phyloP scores from a whole-genome alignment of 768 basidiomycete species.

The Leccinum variicolor region DNA sequence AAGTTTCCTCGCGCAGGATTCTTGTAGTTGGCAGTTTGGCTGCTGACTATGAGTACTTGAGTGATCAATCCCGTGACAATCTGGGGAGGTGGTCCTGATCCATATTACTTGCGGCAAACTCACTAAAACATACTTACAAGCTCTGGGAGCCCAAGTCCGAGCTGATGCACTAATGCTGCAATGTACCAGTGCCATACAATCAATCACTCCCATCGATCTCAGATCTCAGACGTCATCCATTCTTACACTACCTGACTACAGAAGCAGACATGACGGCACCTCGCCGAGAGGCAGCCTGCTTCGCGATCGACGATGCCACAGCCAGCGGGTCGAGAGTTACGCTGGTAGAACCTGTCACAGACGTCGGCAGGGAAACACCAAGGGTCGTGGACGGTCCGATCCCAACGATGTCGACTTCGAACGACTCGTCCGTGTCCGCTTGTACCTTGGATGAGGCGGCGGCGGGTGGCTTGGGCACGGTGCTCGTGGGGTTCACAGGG shows the following conservation, averaged over 20 bases:
- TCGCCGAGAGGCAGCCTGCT: background rate
- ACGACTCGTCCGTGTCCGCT: slow-evolving; percentile 9
- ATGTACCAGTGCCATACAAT: background rate
- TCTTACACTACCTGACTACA: background rate
- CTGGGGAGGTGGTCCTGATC: background rate
- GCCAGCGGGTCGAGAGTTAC: slow-evolving; percentile 11
- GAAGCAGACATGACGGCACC: background rate
- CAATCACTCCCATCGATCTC: background rate
- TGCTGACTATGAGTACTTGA: too few species aligned
- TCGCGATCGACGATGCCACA: slow-evolving; percentile 21
- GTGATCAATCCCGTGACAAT: too few species aligned
- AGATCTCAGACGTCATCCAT: background rate
- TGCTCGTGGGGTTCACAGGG: background rate
- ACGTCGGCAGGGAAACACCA: slow-evolving; percentile 1
- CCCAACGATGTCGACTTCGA: slow-evolving; percentile 23
- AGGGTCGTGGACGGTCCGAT: background rate
- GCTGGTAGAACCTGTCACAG: background rate
- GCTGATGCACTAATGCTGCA: background rate
- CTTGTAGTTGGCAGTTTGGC: too few species aligned
- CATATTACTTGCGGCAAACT: background rate
- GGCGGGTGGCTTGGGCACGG: background rate
- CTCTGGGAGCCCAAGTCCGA: too few species aligned
- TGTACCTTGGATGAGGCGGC: background rate
- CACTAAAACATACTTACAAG: too few species aligned
- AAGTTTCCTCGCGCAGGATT: too few species aligned